phyloP scores from a whole-genome alignment of 106 monocot species.

The Dactylorhiza incarnata region DNA sequence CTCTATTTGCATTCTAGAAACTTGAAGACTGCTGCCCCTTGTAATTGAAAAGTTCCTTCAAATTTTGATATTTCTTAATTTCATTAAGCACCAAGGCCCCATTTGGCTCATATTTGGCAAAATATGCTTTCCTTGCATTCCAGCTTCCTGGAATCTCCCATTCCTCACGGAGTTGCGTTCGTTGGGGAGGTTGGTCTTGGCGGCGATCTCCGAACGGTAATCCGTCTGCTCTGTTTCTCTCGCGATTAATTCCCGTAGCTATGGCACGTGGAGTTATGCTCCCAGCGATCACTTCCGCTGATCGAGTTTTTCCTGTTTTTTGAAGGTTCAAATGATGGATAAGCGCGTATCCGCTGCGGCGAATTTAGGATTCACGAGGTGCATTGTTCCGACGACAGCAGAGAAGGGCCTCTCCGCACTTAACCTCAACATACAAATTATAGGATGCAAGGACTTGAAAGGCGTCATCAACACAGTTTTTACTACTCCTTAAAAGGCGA shows the following conservation, averaged over 20 bases:
- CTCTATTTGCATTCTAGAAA: background rate
- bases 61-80: background rate
- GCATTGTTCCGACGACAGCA: slow-evolving; percentile 58
- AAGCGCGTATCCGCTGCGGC: slow-evolving; percentile 65
- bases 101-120: background rate
- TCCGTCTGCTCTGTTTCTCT: background rate
- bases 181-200: slow-evolving; percentile 94
- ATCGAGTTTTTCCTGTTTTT: background rate
- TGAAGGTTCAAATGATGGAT: slow-evolving; percentile 82
- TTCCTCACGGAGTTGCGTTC: slow-evolving; percentile 81
- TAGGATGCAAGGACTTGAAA: slow-evolving; percentile 67
- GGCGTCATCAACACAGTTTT: slow-evolving; percentile 66
- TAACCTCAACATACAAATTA: slow-evolving; percentile 35
- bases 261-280: too few species aligned
- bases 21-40: background rate
- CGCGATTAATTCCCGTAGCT: background rate
- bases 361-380: slow-evolving; percentile 82
- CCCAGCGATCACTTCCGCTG: background rate
- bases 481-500: background rate
- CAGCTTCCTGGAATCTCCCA: slow-evolving; percentile 86
- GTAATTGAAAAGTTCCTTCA: background rate
- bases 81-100: background rate
- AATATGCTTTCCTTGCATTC: background rate
- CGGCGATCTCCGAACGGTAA: slow-evolving; percentile 85
- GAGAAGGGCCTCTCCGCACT: slow-evolving; percentile 37